These are phyloP conservation scores for Epithemia pelagica DNA, from an alignment of 108 stramenopile genomes.

Conservation along the genomic window DNA sequence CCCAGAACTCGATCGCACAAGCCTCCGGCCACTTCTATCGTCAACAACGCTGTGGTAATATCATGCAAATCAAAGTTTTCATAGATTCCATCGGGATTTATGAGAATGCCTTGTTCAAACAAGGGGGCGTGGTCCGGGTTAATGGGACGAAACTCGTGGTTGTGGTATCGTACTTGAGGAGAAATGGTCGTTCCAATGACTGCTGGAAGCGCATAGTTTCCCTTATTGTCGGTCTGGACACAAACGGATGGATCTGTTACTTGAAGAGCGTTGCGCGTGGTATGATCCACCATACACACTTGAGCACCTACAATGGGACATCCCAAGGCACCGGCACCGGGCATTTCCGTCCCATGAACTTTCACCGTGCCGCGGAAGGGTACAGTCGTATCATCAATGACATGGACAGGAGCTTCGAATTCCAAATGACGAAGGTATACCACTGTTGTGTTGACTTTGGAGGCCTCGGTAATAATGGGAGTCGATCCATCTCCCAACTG, in stretches of 20 bases:
- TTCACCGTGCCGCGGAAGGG: conserved; percentile 5
- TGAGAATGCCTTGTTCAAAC: neutral
- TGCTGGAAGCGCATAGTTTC: conserved; percentile 1
- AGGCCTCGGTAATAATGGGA: neutral
- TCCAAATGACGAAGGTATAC: conserved; percentile 6
- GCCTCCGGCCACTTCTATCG: conserved; percentile 4
- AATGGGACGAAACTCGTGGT: neutral
- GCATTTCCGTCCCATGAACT: neutral
- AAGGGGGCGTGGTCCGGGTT: neutral
- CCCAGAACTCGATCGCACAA: conserved; percentile 1
- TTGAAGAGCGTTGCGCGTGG: neutral
- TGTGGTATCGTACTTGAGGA: neutral
- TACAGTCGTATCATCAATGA: conserved; percentile 1
- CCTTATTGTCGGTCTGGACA: neutral
- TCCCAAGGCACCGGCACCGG: neutral
- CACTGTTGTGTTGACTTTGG: neutral
- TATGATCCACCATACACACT: conserved; percentile 7
- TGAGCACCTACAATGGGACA: conserved; percentile 5
- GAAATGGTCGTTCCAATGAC: neutral
- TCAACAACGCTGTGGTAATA: neutral
- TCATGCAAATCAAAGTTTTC: neutral
- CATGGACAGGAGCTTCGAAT: neutral
- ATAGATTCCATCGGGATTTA: neutral
- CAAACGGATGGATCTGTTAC: neutral
- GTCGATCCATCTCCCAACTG: neutral